phyloP scores from a whole-genome alignment of 306 rosid genomes.

The Trichosanthes truncata region DNA sequence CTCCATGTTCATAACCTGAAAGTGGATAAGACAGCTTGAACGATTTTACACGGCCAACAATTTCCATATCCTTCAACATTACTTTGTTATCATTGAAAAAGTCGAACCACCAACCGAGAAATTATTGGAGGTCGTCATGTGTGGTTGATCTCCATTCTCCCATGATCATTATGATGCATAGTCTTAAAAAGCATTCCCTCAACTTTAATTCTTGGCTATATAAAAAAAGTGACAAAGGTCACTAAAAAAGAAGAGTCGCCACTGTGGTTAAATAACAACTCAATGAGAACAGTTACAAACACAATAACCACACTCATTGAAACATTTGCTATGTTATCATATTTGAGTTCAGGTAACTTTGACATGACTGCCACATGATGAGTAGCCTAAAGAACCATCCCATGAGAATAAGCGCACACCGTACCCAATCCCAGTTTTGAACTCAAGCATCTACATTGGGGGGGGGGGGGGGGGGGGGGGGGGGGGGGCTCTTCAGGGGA shows the following conservation, averaged over 20 bases:
- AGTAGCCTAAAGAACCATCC: not conserved
- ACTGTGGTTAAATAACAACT: slow-evolving; percentile 5
- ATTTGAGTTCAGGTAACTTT: not conserved
- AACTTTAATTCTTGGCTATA: not conserved
- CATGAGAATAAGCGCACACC: not conserved
- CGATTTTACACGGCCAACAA: not conserved
- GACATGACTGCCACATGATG: not conserved
- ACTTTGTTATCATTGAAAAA: slow-evolving; percentile 9
- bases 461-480: no score
- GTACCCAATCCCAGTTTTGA: not conserved
- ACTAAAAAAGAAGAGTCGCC: not conserved
- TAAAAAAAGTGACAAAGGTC: not conserved
- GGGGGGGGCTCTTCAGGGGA: not conserved
- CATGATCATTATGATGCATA: not conserved
- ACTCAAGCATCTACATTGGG: not conserved
- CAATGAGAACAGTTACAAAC: not conserved
- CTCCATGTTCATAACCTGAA: slow-evolving; percentile 6
- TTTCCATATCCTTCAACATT: slow-evolving; percentile 1
- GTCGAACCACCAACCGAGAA: not conserved
- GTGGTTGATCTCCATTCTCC: not conserved
- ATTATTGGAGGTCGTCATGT: not conserved
- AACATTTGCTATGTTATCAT: not conserved
- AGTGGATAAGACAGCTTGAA: not conserved
- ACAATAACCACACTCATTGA: not conserved
- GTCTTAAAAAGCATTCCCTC: slow-evolving; percentile 1